These are phyloP conservation scores for Vinca minor DNA, from an alignment of 257 asterid genomes.

Conservation along the genomic window DNA sequence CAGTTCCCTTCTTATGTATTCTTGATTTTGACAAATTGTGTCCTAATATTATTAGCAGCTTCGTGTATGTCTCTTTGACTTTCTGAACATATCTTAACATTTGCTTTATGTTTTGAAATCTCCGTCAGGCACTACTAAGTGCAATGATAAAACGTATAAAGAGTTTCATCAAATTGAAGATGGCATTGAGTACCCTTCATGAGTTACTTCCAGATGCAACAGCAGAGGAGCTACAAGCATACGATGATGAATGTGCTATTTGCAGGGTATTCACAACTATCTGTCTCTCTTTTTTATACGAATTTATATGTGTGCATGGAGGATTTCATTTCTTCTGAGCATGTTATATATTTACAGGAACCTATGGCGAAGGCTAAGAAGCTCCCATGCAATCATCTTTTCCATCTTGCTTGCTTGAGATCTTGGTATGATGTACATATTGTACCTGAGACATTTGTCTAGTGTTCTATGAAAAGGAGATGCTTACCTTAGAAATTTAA, in stretches of 20 bases:
- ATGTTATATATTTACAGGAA: constrained; percentile 47
- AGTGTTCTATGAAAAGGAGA: not conserved
- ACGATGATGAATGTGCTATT: constrained; percentile 91
- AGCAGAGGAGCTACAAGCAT: constrained; percentile 65
- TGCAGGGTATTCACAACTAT: constrained; percentile 58
- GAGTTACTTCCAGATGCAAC: constrained; percentile 95
- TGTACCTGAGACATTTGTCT: not conserved
- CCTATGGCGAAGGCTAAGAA: constrained; percentile 97
- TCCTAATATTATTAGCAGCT: no score
- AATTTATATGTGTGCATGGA: not conserved
- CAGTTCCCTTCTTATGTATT: constrained; percentile 2
- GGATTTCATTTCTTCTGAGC: constrained; percentile 18
- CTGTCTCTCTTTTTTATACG: constrained; percentile 2
- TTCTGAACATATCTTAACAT: no score
- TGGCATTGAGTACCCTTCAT: constrained; percentile 80
- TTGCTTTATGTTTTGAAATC: constrained; percentile 10
- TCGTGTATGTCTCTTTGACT: no score
- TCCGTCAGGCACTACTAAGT: constrained; percentile 64
- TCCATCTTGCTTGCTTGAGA: constrained; percentile 90
- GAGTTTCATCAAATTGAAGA: constrained; percentile 69
- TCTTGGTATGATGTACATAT: constrained; percentile 52
- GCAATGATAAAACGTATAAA: constrained; percentile 68
- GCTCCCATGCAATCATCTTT: constrained; percentile 82
- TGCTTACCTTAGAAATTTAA: constrained; percentile 12
- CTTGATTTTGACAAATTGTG: no score